phyloP scores from a whole-genome alignment of 495 filamentous ascomycete species.

The Aspergillus nanangensis region DNA sequence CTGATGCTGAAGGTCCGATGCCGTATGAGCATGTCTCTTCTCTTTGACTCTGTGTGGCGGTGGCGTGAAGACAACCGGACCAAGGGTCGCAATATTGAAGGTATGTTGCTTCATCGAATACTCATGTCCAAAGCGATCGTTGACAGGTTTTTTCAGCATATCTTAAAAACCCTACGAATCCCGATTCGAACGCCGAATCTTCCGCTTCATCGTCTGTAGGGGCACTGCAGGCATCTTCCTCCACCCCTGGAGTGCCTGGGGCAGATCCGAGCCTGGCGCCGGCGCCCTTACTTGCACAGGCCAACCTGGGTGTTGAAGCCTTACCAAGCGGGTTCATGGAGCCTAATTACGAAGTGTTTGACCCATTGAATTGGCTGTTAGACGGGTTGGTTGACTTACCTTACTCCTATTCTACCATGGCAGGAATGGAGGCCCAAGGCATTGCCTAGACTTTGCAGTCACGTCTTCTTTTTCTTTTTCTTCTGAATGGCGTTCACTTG shows the following conservation, averaged over 20 bases:
- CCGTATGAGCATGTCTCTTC: conserved; percentile 87
- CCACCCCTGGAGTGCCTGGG: conserved; percentile 33
- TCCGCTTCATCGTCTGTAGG: conserved; percentile 57
- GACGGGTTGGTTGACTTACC: conserved; percentile 81
- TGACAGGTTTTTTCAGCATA: conserved; percentile 44
- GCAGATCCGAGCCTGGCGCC: conserved; percentile 46
- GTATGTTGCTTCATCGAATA: conserved; percentile 40
- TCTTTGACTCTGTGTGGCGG: conserved; percentile 90
- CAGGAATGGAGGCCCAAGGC: conserved; percentile 36
- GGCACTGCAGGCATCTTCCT: conserved; percentile 23
- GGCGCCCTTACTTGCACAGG: conserved; percentile 32
- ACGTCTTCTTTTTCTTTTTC: neutral
- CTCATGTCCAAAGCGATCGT: neutral
- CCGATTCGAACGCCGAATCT: conserved; percentile 70
- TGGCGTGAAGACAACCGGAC: conserved; percentile 87
- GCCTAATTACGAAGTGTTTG: conserved; percentile 76
- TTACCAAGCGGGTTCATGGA: conserved; percentile 54
- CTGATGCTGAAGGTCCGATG: conserved; percentile 83
- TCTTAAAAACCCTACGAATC: conserved; percentile 82
- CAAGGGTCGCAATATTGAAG: conserved; percentile 74
- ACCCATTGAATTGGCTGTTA: conserved; percentile 86
- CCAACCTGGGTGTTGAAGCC: conserved; percentile 34
- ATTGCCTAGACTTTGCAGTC: conserved; percentile 31
- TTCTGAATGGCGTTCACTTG: neutral
- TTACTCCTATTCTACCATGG: conserved; percentile 45